Percentiles rank a stretch among this genome's conserved stretches.
These are phyloP conservation scores for Anacardium occidentale DNA, from an alignment of 345 rosid species.

Conservation along the genomic window DNA sequence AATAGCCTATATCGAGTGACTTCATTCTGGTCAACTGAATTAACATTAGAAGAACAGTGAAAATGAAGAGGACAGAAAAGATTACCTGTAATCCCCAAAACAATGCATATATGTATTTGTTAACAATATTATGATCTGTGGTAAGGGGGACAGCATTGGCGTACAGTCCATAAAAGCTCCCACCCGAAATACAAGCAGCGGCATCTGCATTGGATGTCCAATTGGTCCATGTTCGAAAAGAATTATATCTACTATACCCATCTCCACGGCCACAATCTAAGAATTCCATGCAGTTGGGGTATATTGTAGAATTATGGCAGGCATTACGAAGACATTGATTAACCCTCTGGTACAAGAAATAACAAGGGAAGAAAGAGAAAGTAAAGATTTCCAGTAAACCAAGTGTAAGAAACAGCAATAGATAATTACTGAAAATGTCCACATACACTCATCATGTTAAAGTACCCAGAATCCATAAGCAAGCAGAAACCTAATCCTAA, in stretches of 20 bases:
- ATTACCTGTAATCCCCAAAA: constrained; percentile 98
- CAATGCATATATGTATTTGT: constrained; percentile 69
- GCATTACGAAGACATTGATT: constrained; percentile 79
- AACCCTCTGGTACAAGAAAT: constrained; percentile 62
- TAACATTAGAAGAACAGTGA: not conserved
- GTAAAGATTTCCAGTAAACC: not conserved
- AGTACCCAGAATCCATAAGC: not conserved
- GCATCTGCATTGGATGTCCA: constrained; percentile 47
- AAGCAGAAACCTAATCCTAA: not conserved
- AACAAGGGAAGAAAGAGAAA: constrained; percentile 5
- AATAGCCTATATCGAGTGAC: not conserved
- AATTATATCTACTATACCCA: not conserved
- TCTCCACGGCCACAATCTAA: constrained; percentile 64
- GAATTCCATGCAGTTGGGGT: constrained; percentile 29
- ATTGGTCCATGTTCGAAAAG: rapidly evolving
- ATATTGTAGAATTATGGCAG: constrained; percentile 27
- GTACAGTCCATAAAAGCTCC: constrained; percentile 68
- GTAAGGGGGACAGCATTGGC: constrained; percentile 66
- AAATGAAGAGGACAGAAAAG: not conserved
- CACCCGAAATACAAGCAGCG: constrained; percentile 44
- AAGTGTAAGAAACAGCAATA: not conserved
- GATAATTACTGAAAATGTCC: not conserved
- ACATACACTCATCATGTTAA: not conserved
- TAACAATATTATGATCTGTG: constrained; percentile 29
- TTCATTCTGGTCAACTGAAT: not conserved